phyloP scores from a whole-genome alignment of 164 flowering plant genomes.

The Macadamia tetraphylla region DNA sequence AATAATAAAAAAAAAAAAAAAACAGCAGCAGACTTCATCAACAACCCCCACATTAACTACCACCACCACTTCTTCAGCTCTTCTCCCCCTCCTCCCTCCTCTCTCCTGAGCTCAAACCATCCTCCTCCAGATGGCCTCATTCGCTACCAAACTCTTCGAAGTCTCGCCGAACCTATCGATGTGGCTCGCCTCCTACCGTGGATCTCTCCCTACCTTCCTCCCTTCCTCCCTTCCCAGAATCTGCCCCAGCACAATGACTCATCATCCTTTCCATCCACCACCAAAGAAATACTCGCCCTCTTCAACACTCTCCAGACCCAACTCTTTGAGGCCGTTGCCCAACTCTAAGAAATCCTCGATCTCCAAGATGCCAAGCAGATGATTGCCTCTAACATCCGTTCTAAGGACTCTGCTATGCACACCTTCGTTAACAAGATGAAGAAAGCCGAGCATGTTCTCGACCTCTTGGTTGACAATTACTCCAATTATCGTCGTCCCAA shows the following conservation, averaged over 20 bases:
- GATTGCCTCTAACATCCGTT: conserved; percentile 44
- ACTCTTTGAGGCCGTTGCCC: conserved; percentile 77
- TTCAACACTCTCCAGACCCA: conserved; percentile 73
- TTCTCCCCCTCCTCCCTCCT: conserved; percentile 88
- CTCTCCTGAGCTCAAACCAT: conserved; percentile 80
- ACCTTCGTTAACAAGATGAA: conserved; percentile 65
- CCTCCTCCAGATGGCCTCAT: conserved; percentile 82
- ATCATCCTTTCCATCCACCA: conserved; percentile 36
- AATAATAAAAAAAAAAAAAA: too few species aligned
- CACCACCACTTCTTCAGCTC: conserved; percentile 50
- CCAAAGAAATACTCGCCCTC: conserved; percentile 58
- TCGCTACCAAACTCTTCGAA: conserved; percentile 68
- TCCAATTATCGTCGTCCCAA: conserved; percentile 61
- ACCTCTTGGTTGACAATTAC: conserved; percentile 77
- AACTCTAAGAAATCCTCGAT: conserved; percentile 87
- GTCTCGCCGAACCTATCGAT: conserved; percentile 68
- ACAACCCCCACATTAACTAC: conserved; percentile 19
- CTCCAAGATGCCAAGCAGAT: conserved; percentile 68
- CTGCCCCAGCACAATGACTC: conserved; percentile 16
- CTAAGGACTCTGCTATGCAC: conserved; percentile 53
- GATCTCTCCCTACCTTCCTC: conserved; percentile 61
- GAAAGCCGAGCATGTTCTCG: conserved; percentile 72
- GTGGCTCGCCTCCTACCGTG: conserved; percentile 74
- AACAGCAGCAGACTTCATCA: conserved; percentile 5
- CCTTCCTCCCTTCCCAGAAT: conserved; percentile 51